Conservation (phyloP, 2,329 filamentous ascomycete species). For the Aspergillus pseudoglaucus region DNA sequence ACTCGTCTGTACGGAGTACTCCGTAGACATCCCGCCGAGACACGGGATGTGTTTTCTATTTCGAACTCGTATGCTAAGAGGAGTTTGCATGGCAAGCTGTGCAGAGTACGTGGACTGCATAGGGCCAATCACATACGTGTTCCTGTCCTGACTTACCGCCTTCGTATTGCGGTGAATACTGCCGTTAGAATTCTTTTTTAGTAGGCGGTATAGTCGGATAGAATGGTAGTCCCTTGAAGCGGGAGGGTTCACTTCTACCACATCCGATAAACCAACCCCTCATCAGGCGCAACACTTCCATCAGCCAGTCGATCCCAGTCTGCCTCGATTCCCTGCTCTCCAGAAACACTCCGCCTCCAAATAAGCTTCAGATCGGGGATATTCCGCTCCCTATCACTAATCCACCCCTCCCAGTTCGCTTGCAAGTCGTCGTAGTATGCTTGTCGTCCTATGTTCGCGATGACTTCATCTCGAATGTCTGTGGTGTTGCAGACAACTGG, state of each 20-base stretch:
- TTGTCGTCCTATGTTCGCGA: neutral
- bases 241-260: neutral
- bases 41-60: no score
- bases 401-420: constrained; percentile 6
- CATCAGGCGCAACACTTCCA: constrained; percentile 6
- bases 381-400: constrained; percentile 4
- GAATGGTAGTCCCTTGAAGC: no score
- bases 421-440: constrained; percentile 2
- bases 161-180: no score
- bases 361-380: constrained; percentile 9
- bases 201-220: no score
- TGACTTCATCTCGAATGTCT: constrained; percentile 5
- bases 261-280: constrained; percentile 11
- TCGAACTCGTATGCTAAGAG: no score
- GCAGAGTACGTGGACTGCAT: no score
- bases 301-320: constrained; percentile 9
- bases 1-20: no score
- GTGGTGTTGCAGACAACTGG: constrained; percentile 10
- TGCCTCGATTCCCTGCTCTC: constrained; percentile 9
- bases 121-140: no score
- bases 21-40: no score
- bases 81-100: no score
- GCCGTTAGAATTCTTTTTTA: no score
- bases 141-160: no score
- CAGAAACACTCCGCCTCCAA: constrained; percentile 8